Evolutionary conservation across 345 rosid genomes (phyloP).

Genomic region (Reutealis trisperma): DNA sequence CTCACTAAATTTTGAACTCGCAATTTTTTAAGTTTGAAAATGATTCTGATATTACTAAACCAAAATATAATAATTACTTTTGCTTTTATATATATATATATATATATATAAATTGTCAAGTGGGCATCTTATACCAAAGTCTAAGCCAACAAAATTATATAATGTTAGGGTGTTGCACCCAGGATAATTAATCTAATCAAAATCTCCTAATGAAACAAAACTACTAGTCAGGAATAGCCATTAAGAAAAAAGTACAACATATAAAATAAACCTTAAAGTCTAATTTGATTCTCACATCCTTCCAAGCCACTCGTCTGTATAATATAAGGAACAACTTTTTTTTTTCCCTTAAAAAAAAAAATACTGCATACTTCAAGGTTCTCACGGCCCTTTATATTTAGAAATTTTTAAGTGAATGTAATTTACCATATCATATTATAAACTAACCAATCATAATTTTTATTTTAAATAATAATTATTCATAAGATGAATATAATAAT

Average conservation of each 20-base stretch:
- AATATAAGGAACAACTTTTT: neutral
- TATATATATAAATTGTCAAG: neutral
- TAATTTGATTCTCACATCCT: constrained; percentile 11
- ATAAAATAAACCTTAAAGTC: neutral
- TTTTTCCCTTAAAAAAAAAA: neutral
- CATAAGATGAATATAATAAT: no score
- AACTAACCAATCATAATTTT: no score
- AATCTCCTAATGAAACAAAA: constrained; percentile 8
- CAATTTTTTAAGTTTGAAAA: no score
- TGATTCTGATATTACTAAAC: no score
- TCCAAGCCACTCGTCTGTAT: constrained; percentile 24
- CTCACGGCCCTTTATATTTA: no score
- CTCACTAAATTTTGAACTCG: no score
- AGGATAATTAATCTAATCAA: neutral
- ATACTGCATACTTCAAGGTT: no score
- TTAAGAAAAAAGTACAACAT: neutral
- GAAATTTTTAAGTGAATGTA: no score
- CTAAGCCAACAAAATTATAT: constrained; percentile 2
- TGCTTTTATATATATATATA: no score
- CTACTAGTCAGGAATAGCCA: neutral
- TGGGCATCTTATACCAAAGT: constrained; percentile 11
- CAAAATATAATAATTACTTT: no score
- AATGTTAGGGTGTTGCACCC: constrained; percentile 9
- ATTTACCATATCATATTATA: no score
- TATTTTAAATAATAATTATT: no score